Base-by-base conservation (phyloP, 495 filamentous ascomycete genomes). In the Penicillium ochrochloron region DNA sequence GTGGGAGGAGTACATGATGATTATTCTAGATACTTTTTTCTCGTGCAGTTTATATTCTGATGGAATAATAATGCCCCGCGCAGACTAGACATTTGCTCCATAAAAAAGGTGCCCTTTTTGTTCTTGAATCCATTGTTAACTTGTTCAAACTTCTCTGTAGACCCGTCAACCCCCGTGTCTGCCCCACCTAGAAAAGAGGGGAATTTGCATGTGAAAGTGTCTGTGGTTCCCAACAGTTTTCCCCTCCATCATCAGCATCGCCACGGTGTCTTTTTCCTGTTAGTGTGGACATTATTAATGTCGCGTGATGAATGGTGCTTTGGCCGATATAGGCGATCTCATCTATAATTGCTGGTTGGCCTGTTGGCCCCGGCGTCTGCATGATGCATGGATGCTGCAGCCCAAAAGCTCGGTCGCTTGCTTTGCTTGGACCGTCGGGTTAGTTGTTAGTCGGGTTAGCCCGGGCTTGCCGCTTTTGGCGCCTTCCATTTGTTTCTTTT, bases 151-250 rank as follows among this genome's bases (percentile, higher is more conserved):
- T 53, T 64, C 62, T 51, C 55, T 56, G 62, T 64, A 33, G 56
- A 34, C 14, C 39, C 46, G 62, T 64, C 21, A 46, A 34, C 14
- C 39, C 46, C 62, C 46, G 55, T 39, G 10, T 19, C 53, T 56
- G 55, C 62, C 56, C 62, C 62, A 64, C 62, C 48, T 62, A 10
- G n/a, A 15, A 51, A 25, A 48, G 52, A 48, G 46, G 42, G 44
- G 46, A 39, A 64, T 64, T 64, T 44, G 62, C 62, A 64, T 64
- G 62, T 64, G 66, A 68, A 69, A 54, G 41, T 66, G 29, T 50
- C 59, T 12, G 21, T 42, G 33, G 17, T 48, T 62, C 64, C 66
- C 66, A 69, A 60, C 66, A 34, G 34, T 62, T 63, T 59, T 59
- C 25, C 15, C 4, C 17, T 21, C 29, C 5, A 11, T 8, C 15